phyloP scores from a whole-genome alignment of 352 stramenopile genomes.

The Thalassiosira exigua region DNA sequence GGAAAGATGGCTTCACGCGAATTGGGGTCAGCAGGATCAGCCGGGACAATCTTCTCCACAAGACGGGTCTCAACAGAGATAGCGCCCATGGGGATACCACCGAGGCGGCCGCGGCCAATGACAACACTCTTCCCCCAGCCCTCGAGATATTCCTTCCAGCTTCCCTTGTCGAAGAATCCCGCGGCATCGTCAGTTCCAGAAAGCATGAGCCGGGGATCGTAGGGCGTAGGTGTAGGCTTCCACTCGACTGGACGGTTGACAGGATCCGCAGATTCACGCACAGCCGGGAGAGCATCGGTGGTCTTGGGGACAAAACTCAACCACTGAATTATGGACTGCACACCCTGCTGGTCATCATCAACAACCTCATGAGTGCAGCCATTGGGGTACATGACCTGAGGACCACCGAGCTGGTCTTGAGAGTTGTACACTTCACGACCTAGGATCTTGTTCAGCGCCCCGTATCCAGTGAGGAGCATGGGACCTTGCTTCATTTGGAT shows the following conservation, averaged over 20 bases:
- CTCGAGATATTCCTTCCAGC: slow-evolving; percentile 96
- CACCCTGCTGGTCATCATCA: slow-evolving; percentile 96
- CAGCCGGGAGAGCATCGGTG: slow-evolving; percentile 76
- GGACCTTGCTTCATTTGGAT: slow-evolving; percentile 98
- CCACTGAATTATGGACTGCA: slow-evolving; percentile 95
- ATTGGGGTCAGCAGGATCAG: slow-evolving; percentile 97
- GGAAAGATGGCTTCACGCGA: slow-evolving; percentile 96
- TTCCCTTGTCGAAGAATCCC: slow-evolving; percentile 98
- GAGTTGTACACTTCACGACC: slow-evolving; percentile 99
- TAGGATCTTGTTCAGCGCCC: slow-evolving; percentile 99
- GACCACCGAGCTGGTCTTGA: slow-evolving; percentile 98
- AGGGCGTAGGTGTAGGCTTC: slow-evolving; percentile 93
- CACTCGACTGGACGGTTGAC: slow-evolving; percentile 91
- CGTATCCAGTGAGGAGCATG: slow-evolving; percentile 99
- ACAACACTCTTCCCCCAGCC: slow-evolving; percentile 99
- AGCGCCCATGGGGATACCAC: slow-evolving; percentile 98
- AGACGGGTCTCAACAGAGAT: slow-evolving; percentile 98
- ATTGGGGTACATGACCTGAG: slow-evolving; percentile 99
- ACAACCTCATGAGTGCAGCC: slow-evolving; percentile 97
- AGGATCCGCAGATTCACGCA: slow-evolving; percentile 82
- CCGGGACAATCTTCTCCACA: slow-evolving; percentile 96
- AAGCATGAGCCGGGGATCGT: slow-evolving; percentile 96
- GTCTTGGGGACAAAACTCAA: slow-evolving; percentile 97
- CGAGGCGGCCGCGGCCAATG: slow-evolving; percentile 96
- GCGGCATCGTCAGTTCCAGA: slow-evolving; percentile 80